phyloP scores from a whole-genome alignment of 352 stramenopile species.

The Globisporangium parvum region DNA sequence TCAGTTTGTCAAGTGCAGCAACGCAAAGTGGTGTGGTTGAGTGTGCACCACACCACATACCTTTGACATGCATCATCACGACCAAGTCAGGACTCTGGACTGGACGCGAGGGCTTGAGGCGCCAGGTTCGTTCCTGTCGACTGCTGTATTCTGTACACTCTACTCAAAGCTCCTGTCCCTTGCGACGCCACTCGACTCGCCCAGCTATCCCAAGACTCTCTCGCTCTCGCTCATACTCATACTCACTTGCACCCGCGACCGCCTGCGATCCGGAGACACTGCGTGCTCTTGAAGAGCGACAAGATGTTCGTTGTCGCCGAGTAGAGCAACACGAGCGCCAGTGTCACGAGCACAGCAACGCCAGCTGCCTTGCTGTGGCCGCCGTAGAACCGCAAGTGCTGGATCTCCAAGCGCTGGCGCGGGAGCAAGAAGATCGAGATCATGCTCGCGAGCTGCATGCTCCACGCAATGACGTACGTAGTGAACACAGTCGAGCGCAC shows the following conservation, averaged over 20 bases:
- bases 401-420: conserved; percentile 25
- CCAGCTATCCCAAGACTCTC: neutral
- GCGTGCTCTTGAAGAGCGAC: conserved; percentile 41
- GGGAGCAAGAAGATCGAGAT: conserved; percentile 42
- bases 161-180: neutral
- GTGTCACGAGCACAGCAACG: conserved; percentile 18
- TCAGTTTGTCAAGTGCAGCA: neutral
- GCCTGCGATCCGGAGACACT: conserved; percentile 41
- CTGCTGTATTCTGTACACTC: neutral
- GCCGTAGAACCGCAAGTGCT: conserved; percentile 21
- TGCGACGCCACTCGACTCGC: neutral
- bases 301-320: conserved; percentile 33
- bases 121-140: neutral
- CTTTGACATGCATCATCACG: neutral
- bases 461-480: conserved; percentile 52
- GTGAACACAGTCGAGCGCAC: conserved; percentile 39
- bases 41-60: neutral
- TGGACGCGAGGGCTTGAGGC: no score
- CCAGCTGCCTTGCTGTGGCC: conserved; percentile 9
- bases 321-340: conserved; percentile 14
- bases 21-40: no score
- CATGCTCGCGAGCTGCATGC: conserved; percentile 39
- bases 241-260: conserved; percentile 30
- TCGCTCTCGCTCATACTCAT: no score
- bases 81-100: no score